These are phyloP conservation scores for Alloteropsis semialata DNA, from an alignment of 176 grass and related monocot species.

Conservation along the genomic window DNA sequence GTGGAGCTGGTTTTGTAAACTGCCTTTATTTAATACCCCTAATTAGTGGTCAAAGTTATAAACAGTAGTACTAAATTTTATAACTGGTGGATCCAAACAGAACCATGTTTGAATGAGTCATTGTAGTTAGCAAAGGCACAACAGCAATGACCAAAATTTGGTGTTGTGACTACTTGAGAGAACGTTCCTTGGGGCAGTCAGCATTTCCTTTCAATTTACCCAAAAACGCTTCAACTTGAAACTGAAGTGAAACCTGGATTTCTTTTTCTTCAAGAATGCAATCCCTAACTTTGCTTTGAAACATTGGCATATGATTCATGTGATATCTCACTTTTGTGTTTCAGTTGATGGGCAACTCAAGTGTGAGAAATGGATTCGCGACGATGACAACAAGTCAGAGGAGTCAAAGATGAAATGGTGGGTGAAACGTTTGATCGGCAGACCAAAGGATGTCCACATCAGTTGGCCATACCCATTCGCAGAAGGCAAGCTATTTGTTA, in stretches of 20 bases:
- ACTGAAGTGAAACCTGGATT: neutral
- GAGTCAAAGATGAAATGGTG: conserved; percentile 80
- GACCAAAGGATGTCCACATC: conserved; percentile 63
- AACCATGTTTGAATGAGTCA: neutral
- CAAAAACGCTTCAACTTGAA: conserved; percentile 9
- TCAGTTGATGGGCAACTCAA: conserved; percentile 86
- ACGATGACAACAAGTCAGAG: conserved; percentile 51
- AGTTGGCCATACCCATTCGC: conserved; percentile 93
- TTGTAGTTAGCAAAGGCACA: neutral
- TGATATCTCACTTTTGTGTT: conserved; percentile 13
- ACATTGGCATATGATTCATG: conserved; percentile 11
- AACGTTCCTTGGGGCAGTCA: neutral
- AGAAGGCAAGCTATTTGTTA: conserved; percentile 85
- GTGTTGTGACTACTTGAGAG: neutral
- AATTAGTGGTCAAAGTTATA: too few species aligned
- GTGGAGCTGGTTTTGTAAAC: too few species aligned
- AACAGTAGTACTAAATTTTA: too few species aligned
- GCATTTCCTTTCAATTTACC: neutral
- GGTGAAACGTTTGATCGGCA: conserved; percentile 83
- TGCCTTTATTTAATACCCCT: too few species aligned
- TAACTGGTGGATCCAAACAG: too few species aligned
- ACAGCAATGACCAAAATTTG: neutral
- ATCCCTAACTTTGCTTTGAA: neutral
- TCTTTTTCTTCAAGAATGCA: conserved; percentile 33
- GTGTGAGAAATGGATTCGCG: conserved; percentile 90